Conservation (phyloP, 2,329 filamentous ascomycete species). For the Cercospora sp. region DNA sequence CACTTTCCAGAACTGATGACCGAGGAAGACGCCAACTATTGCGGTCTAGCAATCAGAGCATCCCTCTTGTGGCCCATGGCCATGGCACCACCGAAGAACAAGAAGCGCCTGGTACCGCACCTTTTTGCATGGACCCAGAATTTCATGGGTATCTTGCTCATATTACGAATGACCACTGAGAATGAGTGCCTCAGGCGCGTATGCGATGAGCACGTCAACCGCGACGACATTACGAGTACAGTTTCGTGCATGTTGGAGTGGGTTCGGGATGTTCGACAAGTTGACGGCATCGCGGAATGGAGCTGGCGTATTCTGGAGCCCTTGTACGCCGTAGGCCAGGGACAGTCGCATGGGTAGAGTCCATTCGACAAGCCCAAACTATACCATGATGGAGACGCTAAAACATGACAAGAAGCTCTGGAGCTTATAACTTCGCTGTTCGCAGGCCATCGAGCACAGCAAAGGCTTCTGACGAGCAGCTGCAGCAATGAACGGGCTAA, state of each 20-base stretch:
- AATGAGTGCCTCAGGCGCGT: constrained; percentile 55
- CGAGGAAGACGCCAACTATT: constrained; percentile 56
- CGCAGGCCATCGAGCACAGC: neutral
- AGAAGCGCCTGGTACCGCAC: constrained; percentile 61
- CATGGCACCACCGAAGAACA: constrained; percentile 58
- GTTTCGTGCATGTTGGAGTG: constrained; percentile 59
- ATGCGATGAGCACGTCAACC: constrained; percentile 51
- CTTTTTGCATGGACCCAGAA: constrained; percentile 65
- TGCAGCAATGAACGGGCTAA: neutral
- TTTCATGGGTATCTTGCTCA: constrained; percentile 59
- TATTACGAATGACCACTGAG: constrained; percentile 57
- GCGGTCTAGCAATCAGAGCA: constrained; percentile 58
- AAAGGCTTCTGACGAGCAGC: neutral
- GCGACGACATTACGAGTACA: constrained; percentile 53
- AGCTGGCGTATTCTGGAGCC: constrained; percentile 55
- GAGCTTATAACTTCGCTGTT: neutral
- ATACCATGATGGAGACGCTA: neutral
- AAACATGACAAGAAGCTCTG: neutral
- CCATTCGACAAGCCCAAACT: neutral
- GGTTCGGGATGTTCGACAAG: constrained; percentile 58
- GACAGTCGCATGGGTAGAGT: constrained; percentile 2
- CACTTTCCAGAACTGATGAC: constrained; percentile 58
- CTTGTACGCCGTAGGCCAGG: constrained; percentile 39
- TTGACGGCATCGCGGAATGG: constrained; percentile 59
- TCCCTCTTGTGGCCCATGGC: constrained; percentile 62